A percentile compares a stretch with the other conserved stretches of the same genome.
Evolutionary conservation across 2,329 filamentous ascomycete genomes (phyloP).

Genomic region (Fusarium kyushuense): DNA sequence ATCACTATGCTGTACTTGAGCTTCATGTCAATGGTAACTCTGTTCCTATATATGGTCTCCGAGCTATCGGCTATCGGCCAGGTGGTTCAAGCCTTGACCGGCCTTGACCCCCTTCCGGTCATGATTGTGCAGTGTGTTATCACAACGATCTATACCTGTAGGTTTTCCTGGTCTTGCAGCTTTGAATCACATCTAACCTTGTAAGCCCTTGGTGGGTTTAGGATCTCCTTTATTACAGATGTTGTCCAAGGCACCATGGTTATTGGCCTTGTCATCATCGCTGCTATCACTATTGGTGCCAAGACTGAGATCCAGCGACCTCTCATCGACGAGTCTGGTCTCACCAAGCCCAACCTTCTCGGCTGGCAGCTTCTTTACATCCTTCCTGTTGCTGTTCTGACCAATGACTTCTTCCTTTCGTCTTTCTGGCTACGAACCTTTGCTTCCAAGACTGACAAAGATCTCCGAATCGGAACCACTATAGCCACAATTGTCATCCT

Average conservation of each 20-base stretch:
- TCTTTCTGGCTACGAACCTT: conserved; percentile 89
- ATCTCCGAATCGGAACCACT: conserved; percentile 80
- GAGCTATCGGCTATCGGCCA: conserved; percentile 86
- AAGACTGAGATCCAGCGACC: conserved; percentile 78
- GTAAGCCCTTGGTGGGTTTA: conserved; percentile 81
- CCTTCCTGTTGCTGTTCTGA: conserved; percentile 81
- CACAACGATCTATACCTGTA: conserved; percentile 87
- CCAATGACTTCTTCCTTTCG: conserved; percentile 89
- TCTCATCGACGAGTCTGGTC: conserved; percentile 75
- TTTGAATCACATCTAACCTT: neutral
- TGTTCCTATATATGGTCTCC: conserved; percentile 89
- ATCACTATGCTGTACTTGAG: conserved; percentile 79
- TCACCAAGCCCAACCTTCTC: conserved; percentile 75
- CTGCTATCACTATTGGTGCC: conserved; percentile 80
- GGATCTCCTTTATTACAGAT: conserved; percentile 86
- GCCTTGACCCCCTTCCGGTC: conserved; percentile 77
- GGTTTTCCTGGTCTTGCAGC: conserved; percentile 34
- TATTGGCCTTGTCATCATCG: conserved; percentile 78
- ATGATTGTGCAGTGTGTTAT: conserved; percentile 82
- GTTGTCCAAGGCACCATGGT: conserved; percentile 86
- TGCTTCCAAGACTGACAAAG: conserved; percentile 81
- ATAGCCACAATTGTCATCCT: conserved; percentile 74
- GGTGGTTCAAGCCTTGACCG: conserved; percentile 79
- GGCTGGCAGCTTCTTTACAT: conserved; percentile 92
- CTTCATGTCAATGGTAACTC: conserved; percentile 80